These are phyloP conservation scores for Geotrichum reessii DNA, from an alignment of 1,139 yeast species.

Conservation along the genomic window DNA sequence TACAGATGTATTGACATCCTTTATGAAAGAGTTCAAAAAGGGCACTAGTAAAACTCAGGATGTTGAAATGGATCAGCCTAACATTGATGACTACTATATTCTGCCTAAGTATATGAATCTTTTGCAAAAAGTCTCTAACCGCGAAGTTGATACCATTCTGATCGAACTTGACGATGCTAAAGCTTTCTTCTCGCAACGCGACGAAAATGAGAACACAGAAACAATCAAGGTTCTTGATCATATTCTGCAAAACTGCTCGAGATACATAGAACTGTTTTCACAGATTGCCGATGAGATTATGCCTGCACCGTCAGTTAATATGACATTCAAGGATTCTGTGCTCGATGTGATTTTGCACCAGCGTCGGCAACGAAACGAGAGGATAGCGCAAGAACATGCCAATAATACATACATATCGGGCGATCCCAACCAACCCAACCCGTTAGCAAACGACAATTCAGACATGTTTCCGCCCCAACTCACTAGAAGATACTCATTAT, in stretches of 20 bases:
- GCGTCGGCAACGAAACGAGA: conserved; percentile 73
- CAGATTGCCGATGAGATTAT: conserved; percentile 69
- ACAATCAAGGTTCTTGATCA: conserved; percentile 46
- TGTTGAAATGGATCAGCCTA: conserved; percentile 18
- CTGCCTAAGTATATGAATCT: conserved; percentile 65
- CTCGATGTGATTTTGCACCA: conserved; percentile 90
- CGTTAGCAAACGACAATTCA: conserved; percentile 29
- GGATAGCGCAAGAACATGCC: conserved; percentile 61
- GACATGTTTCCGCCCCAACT: conserved; percentile 73
- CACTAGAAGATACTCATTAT: conserved; percentile 78
- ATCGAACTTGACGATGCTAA: conserved; percentile 83
- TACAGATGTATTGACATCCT: conserved; percentile 22
- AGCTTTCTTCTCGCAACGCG: conserved; percentile 47
- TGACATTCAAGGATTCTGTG: conserved; percentile 81
- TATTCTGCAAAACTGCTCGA: conserved; percentile 66
- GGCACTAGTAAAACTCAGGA: conserved; percentile 18
- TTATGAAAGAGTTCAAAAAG: conserved; percentile 28
- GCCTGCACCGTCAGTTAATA: conserved; percentile 76
- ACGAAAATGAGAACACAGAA: conserved; percentile 26
- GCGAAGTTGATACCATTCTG: conserved; percentile 61
- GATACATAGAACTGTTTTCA: conserved; percentile 73
- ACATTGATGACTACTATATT: conserved; percentile 19
- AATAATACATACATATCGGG: conserved; percentile 41
- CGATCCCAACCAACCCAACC: conserved; percentile 22
- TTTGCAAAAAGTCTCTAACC: conserved; percentile 78